Evolutionary conservation across 805 yeast genomes (phyloP), one percentile per base, ranked within the genome.

Genomic region (Teunomyces lycoperdinae): DNA sequence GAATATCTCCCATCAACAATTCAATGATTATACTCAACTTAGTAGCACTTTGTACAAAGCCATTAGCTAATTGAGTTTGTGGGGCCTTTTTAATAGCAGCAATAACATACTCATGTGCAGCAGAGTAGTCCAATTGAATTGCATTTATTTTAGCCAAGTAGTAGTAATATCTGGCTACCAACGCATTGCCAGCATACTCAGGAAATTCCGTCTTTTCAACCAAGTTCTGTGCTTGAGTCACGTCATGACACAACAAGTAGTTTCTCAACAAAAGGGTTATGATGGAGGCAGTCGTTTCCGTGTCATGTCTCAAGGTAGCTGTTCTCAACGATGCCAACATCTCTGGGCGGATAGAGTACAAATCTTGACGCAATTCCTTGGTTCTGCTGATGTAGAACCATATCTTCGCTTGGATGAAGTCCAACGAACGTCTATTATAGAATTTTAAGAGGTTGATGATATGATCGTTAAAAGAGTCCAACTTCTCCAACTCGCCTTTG

Each of bases 51-150:
- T 91, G 96, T 54, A 90, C 67, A 65, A 94, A 94, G 1, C 99
- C 99, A 39, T 78, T 67, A 7, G 97, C 89, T 50, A 84, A 80
- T 39, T 80, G 77, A 1, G 96, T 88, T 66, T 89, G 97, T 26
- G 99, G 98, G 8, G 96, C 91, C 66, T 94, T 94, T 73, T 99
- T 85, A 46, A 91, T 86, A 2, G 99, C 97, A n/a, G 94, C 89
- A 47, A 89, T 87, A 48, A 88, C 87, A 62, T 83, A 89, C 60
- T 91, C 96, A 61, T 86, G 84, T 1, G 98, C 97, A 14, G 87
- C 75, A 1, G 96, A 83, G 67, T 94, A 94, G 68, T 94, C 91
- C 57, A 94, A 80, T 72, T 92, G 98, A 55, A 94, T 85, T 4
- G 97, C 89, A 59, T 83, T 83, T 61, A 94, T 88, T 55, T 87